Evolutionary conservation across 441 rosid genomes (phyloP).

Genomic region (Adansonia gregorii): DNA sequence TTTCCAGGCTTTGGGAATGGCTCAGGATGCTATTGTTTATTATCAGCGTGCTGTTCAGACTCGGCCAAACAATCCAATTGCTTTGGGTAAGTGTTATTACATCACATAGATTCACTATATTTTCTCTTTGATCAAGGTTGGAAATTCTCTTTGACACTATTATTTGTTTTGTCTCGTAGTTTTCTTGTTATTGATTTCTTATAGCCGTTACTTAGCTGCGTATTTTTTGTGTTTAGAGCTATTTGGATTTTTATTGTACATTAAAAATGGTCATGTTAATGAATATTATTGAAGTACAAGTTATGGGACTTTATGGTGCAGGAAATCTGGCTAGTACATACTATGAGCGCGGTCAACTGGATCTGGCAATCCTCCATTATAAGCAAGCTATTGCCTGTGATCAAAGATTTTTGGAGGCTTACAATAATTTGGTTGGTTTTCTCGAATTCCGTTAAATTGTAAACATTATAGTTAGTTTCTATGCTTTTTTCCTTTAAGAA

Average conservation of each 20-base stretch:
- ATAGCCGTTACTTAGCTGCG: not conserved
- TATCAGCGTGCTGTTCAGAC: slow-evolving; percentile 92
- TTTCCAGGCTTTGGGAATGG: slow-evolving; percentile 91
- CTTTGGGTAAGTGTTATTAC: slow-evolving; percentile 65
- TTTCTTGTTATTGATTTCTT: not conserved
- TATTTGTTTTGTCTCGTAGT: not conserved
- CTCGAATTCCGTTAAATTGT: not conserved
- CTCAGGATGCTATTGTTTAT: slow-evolving; percentile 87
- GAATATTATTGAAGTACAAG: not conserved
- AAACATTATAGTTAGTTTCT: not conserved
- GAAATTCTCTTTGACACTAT: not conserved
- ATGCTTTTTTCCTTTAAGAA: not conserved
- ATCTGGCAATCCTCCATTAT: slow-evolving; percentile 84
- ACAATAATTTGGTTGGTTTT: slow-evolving; percentile 86
- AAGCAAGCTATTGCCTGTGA: slow-evolving; percentile 89
- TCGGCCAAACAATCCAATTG: slow-evolving; percentile 83
- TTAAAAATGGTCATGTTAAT: not conserved
- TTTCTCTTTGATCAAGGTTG: not conserved
- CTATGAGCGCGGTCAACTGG: slow-evolving; percentile 91
- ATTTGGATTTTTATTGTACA: not conserved
- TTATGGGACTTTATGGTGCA: slow-evolving; percentile 31
- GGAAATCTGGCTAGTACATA: slow-evolving; percentile 94
- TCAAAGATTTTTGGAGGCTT: slow-evolving; percentile 92
- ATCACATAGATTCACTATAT: not conserved
- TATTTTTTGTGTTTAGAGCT: slow-evolving; percentile 1